A percentile compares a stretch with the other conserved stretches of the same genome.
These are phyloP conservation scores for Pseudopithomyces chartarum DNA, from an alignment of 2,329 filamentous ascomycete genomes.

Conservation along the genomic window DNA sequence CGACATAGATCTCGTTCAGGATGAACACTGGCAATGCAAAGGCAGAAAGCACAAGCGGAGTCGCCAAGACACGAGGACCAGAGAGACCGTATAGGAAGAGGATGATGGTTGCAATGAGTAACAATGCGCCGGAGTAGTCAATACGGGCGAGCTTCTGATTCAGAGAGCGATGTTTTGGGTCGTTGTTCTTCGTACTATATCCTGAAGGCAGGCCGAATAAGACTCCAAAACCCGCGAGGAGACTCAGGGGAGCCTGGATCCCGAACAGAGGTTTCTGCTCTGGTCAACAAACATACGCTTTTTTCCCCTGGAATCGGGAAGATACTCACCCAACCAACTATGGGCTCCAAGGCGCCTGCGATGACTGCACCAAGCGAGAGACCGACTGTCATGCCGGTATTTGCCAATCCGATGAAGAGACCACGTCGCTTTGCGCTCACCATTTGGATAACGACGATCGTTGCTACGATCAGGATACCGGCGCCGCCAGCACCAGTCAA, in stretches of 20 bases:
- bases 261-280: slow-evolving; percentile 72
- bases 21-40: slow-evolving; percentile 58
- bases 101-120: slow-evolving; percentile 62
- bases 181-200: slow-evolving; percentile 43
- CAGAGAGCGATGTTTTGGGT: slow-evolving; percentile 44
- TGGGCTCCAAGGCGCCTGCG: slow-evolving; percentile 67
- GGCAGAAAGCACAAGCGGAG: slow-evolving; percentile 66
- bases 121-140: slow-evolving; percentile 74
- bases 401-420: slow-evolving; percentile 74
- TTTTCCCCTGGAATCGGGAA: background rate
- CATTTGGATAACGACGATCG: slow-evolving; percentile 79
- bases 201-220: slow-evolving; percentile 67
- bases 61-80: slow-evolving; percentile 63
- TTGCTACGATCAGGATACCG: slow-evolving; percentile 72
- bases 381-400: slow-evolving; percentile 73
- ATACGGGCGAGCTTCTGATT: slow-evolving; percentile 65
- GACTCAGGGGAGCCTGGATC: slow-evolving; percentile 68
- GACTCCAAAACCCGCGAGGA: slow-evolving; percentile 66
- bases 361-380: slow-evolving; percentile 73
- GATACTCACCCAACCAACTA: slow-evolving; percentile 70
- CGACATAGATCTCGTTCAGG: slow-evolving; percentile 66
- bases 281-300: background rate
- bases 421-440: slow-evolving; percentile 70
- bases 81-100: slow-evolving; percentile 74
- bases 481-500: slow-evolving; percentile 72